phyloP scores from a whole-genome alignment of 1,284 basidiomycete genomes.

The Neonothopanus nambi region DNA sequence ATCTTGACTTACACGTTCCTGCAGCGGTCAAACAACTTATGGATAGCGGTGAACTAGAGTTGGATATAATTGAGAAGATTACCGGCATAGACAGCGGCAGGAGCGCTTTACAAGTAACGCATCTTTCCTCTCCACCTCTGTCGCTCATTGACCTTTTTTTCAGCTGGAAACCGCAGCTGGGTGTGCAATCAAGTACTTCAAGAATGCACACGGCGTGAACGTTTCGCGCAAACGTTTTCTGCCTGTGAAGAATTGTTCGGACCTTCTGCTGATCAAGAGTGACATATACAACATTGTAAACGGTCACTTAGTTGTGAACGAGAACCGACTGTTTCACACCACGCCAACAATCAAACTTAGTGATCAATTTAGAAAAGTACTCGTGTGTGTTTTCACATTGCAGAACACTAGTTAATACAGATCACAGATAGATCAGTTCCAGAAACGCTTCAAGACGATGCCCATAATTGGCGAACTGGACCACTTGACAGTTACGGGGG shows the following conservation, averaged over 20 bases:
- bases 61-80: constrained; percentile 82
- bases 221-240: constrained; percentile 97
- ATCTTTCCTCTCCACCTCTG: background rate
- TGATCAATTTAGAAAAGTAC: constrained; percentile 83
- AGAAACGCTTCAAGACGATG: constrained; percentile 97
- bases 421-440: constrained; percentile 90
- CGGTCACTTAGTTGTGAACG: constrained; percentile 90
- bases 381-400: constrained; percentile 77
- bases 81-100: constrained; percentile 74
- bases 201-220: constrained; percentile 93
- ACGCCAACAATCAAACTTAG: constrained; percentile 98
- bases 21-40: constrained; percentile 80
- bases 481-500: constrained; percentile 82
- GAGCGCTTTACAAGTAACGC: constrained; percentile 57
- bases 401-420: constrained; percentile 25
- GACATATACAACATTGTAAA: constrained; percentile 95
- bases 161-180: constrained; percentile 98
- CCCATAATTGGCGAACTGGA: constrained; percentile 93
- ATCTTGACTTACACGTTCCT: background rate
- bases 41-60: constrained; percentile 75
- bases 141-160: constrained; percentile 25
- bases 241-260: constrained; percentile 91
- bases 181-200: constrained; percentile 97
- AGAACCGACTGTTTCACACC: constrained; percentile 86
- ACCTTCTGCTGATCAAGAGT: constrained; percentile 93